phyloP scores from a whole-genome alignment of 2,329 filamentous ascomycete genomes.

The Elsinoe ampelina region DNA sequence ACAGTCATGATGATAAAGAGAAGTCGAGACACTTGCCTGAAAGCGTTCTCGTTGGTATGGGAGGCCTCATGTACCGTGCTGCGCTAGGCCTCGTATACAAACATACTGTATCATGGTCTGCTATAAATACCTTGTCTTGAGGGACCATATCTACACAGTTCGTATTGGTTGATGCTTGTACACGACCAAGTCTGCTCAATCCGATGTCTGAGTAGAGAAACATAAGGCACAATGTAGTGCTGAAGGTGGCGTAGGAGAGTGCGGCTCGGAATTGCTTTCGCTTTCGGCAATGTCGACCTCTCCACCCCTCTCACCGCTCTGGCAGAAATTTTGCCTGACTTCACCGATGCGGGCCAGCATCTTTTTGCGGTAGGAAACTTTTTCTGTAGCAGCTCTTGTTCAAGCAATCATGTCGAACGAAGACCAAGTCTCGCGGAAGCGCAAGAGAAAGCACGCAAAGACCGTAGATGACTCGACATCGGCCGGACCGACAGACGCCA shows the following conservation, averaged over 20 bases:
- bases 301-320: neutral
- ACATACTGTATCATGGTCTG: neutral
- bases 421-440: conserved; percentile 36
- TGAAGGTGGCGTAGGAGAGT: neutral
- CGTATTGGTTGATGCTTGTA: no score
- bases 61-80: neutral
- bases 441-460: conserved; percentile 40
- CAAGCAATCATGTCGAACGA: conserved; percentile 28
- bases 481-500: neutral
- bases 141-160: no score
- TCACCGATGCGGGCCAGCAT: neutral
- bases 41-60: neutral
- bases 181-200: no score
- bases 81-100: neutral
- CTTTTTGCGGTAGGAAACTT: neutral
- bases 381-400: no score
- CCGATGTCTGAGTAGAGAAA: no score
- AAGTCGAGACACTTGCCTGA: neutral
- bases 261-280: no score
- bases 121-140: no score
- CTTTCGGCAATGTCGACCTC: neutral
- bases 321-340: conserved; percentile 5
- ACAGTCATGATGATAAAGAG: no score
- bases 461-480: conserved; percentile 19
- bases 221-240: neutral